A percentile compares a stretch with the other conserved stretches of the same genome.
Conservation (phyloP, 306 rosid species). For the Cucurbita pepo region DNA sequence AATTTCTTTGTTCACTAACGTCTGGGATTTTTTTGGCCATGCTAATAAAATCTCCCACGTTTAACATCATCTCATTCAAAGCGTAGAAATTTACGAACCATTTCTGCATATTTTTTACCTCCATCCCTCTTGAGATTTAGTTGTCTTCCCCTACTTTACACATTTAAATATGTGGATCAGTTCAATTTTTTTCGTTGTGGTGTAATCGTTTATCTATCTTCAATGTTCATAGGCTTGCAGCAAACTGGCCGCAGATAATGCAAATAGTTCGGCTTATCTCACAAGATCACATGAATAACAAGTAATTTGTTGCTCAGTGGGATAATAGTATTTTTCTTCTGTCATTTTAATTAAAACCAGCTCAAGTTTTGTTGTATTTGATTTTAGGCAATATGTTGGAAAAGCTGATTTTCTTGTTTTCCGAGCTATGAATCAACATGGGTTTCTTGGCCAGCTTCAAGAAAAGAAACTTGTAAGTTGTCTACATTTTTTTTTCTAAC, state of each 20-base stretch:
- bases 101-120: background rate
- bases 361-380: slow-evolving; percentile 7
- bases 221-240: slow-evolving; percentile 63
- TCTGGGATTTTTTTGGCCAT: background rate
- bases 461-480: slow-evolving; percentile 84
- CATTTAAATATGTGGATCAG: background rate
- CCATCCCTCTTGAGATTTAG: background rate
- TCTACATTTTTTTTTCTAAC: background rate
- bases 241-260: slow-evolving; percentile 88
- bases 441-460: slow-evolving; percentile 87
- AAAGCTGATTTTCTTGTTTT: slow-evolving; percentile 95
- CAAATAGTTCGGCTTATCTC: slow-evolving; percentile 91
- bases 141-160: background rate
- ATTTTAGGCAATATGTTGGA: slow-evolving; percentile 76
- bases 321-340: background rate
- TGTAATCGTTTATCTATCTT: slow-evolving; percentile 5
- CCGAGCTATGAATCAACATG: slow-evolving; percentile 88
- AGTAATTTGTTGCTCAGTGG: slow-evolving; percentile 24
- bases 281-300: slow-evolving; percentile 94
- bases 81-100: background rate
- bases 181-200: background rate
- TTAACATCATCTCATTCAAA: background rate
- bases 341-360: background rate
- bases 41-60: background rate
- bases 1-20: background rate